A percentile compares a stretch with the other conserved stretches of the same genome.
Evolutionary conservation across 805 yeast species (phyloP).

Genomic region (Isabelozyma gotoi): DNA sequence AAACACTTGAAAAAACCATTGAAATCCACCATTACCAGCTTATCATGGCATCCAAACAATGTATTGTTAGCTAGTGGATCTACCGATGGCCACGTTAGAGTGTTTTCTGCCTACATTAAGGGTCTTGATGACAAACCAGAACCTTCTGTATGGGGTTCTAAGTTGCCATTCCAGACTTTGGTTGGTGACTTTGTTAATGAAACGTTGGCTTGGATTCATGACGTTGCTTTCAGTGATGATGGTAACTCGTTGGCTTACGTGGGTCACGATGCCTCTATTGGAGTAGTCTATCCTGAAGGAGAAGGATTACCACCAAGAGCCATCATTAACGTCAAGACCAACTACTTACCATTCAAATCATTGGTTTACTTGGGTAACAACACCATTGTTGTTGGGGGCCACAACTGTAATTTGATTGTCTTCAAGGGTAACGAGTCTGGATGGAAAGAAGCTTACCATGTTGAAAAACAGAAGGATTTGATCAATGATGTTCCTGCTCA

Average conservation of each 20-base stretch:
- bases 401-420: conserved; percentile 85
- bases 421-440: conserved; percentile 66
- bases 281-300: conserved; percentile 75
- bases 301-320: conserved; percentile 63
- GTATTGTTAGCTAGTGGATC: conserved; percentile 88
- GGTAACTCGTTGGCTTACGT: conserved; percentile 79
- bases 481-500: conserved; percentile 45
- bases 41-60: conserved; percentile 93
- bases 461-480: conserved; percentile 50
- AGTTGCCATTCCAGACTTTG: conserved; percentile 89
- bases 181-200: conserved; percentile 74
- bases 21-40: conserved; percentile 76
- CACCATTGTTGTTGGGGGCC: conserved; percentile 84
- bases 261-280: conserved; percentile 83
- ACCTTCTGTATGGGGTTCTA: conserved; percentile 88
- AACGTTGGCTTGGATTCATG: conserved; percentile 90
- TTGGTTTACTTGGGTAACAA: conserved; percentile 66
- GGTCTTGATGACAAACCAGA: conserved; percentile 83
- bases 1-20: conserved; percentile 96
- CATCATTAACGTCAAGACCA: conserved; percentile 57
- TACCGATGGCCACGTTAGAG: conserved; percentile 89
- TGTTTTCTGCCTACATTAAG: conserved; percentile 85
- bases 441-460: conserved; percentile 60
- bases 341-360: conserved; percentile 77
- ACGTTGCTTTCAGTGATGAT: conserved; percentile 77